Percentiles rank a stretch among this genome's conserved stretches.
Conservation (phyloP, 257 asterid genomes). For the Plantago elongata region DNA sequence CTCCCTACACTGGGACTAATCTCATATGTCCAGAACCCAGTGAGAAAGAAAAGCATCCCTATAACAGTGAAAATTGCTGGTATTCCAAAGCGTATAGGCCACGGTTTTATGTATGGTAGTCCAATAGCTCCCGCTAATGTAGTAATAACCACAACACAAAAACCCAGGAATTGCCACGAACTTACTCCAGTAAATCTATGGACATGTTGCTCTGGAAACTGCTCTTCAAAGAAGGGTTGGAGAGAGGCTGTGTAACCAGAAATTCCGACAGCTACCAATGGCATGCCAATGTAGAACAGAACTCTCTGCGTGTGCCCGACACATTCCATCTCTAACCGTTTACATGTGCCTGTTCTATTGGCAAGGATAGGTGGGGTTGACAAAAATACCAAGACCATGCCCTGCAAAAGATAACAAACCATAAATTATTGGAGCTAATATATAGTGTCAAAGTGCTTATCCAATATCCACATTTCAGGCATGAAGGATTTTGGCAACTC, state of each 20-base stretch:
- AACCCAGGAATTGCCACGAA: not conserved
- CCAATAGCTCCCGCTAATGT: conserved; percentile 43
- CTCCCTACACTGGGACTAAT: conserved; percentile 21
- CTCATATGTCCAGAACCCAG: conserved; percentile 2
- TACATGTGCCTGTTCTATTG: conserved; percentile 37
- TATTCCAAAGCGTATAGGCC: conserved; percentile 57
- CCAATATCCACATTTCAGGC: no score
- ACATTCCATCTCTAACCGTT: conserved; percentile 35
- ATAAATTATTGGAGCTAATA: not conserved
- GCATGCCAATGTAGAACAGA: conserved; percentile 52
- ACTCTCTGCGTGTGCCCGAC: conserved; percentile 39
- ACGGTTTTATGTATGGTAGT: conserved; percentile 50
- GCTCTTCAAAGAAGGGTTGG: conserved; percentile 27
- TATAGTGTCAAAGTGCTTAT: not conserved
- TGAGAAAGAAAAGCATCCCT: conserved; percentile 23
- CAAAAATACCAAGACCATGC: conserved; percentile 48
- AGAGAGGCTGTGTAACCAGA: conserved; percentile 45
- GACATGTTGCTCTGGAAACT: not conserved
- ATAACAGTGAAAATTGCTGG: conserved; percentile 40
- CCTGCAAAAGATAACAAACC: conserved; percentile 23
- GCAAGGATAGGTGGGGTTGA: conserved; percentile 59
- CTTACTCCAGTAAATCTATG: not conserved
- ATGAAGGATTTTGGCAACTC: conserved; percentile 15
- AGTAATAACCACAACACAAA: conserved; percentile 16
- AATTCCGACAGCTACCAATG: conserved; percentile 46